phyloP scores from a whole-genome alignment of 192 early-diverging fungal species.

The Podila clonocystis region DNA sequence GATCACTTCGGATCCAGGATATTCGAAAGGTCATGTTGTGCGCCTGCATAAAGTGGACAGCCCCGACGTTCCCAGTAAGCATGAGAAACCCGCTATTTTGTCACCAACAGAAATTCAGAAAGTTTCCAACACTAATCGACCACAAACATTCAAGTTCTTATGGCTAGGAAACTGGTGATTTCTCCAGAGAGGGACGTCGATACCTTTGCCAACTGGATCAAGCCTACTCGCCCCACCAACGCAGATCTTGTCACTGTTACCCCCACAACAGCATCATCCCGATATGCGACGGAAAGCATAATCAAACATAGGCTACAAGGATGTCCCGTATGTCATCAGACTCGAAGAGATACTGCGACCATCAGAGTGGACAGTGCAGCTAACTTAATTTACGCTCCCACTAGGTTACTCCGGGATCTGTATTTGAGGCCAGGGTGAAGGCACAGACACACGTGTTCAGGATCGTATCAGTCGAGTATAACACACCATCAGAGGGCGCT shows the following conservation, averaged over 20 bases:
- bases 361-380: no score
- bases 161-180: not conserved
- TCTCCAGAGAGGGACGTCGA: not conserved
- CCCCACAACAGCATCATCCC: not conserved
- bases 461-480: constrained; percentile 4
- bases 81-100: no score
- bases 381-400: not conserved
- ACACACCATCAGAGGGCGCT: not conserved
- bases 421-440: constrained; percentile 20
- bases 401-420: constrained; percentile 10
- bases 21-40: not conserved
- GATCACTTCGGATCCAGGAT: not conserved
- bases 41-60: not conserved
- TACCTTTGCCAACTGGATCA: not conserved
- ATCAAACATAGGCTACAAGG: not conserved
- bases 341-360: not conserved
- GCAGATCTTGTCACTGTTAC: not conserved
- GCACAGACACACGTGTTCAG: constrained; percentile 11
- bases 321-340: not conserved
- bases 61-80: no score
- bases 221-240: not conserved
- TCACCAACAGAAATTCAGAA: no score
- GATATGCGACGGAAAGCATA: not conserved
- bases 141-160: not conserved
- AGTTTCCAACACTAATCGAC: no score